Evolutionary conservation across 345 rosid genomes (phyloP).

Genomic region (Mercurialis annua): DNA sequence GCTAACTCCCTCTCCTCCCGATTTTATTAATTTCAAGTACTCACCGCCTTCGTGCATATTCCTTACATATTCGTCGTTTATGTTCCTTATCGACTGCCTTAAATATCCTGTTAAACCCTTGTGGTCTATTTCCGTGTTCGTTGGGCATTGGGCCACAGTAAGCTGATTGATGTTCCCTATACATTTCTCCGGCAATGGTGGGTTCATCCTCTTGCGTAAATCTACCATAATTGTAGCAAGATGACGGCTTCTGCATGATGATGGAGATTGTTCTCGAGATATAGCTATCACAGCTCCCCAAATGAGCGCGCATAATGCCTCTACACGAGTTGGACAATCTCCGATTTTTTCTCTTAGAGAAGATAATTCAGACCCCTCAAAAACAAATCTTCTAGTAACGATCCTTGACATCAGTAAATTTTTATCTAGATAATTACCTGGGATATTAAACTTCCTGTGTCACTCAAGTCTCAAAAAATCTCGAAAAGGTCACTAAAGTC

Average conservation of each 20-base stretch:
- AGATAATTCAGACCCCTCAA: background rate
- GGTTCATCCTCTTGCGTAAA: constrained; percentile 20
- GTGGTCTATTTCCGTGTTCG: background rate
- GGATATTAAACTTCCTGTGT: too few relatives aligned
- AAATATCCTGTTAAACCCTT: constrained; percentile 10
- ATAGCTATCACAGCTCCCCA: constrained; percentile 1
- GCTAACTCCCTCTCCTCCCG: background rate
- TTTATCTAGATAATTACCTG: too few relatives aligned
- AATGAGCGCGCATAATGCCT: constrained; percentile 6
- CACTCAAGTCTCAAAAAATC: too few relatives aligned
- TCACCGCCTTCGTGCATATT: background rate
- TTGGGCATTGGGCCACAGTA: constrained; percentile 11
- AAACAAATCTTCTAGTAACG: constrained; percentile 8
- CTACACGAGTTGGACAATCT: background rate
- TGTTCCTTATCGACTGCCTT: constrained; percentile 10
- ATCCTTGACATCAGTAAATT: background rate
- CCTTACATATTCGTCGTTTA: constrained; percentile 10
- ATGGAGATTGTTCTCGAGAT: background rate
- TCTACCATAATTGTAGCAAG: constrained; percentile 1
- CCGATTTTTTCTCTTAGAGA: constrained; percentile 2
- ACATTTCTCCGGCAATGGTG: constrained; percentile 21
- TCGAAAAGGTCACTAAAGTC: too few relatives aligned
- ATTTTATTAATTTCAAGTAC: background rate
- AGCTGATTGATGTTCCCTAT: background rate
- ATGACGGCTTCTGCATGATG: constrained; percentile 5